A percentile compares a stretch with the other conserved stretches of the same genome.
Conservation (phyloP, 2,329 filamentous ascomycete genomes). For the Clarireedia homoeocarpa region DNA sequence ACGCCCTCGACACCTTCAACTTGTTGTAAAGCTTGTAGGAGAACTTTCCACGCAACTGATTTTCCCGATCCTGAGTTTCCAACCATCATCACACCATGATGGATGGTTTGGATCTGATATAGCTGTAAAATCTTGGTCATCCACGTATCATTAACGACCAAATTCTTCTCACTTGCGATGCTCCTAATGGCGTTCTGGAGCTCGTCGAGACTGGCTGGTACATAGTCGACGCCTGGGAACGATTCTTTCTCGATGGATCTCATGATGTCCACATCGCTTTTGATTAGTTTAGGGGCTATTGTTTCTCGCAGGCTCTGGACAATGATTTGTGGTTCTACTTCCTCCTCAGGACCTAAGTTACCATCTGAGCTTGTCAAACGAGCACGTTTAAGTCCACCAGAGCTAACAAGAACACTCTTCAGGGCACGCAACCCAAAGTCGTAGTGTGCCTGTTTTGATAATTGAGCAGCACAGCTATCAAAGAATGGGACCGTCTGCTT, state of each 20-base stretch:
- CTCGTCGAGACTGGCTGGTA: conserved; percentile 76
- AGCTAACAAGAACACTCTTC: conserved; percentile 98
- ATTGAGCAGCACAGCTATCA: conserved; percentile 69
- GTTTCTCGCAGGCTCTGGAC: conserved; percentile 98
- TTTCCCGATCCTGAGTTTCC: conserved; percentile 97
- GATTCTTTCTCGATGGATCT: conserved; percentile 71
- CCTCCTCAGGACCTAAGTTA: conserved; percentile 55
- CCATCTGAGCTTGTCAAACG: conserved; percentile 55
- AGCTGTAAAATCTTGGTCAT: conserved; percentile 95
- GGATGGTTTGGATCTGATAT: conserved; percentile 95
- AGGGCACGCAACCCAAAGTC: conserved; percentile 96
- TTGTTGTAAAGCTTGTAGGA: conserved; percentile 83
- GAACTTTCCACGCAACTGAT: conserved; percentile 86
- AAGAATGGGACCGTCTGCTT: conserved; percentile 98
- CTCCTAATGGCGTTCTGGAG: conserved; percentile 75
- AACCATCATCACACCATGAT: conserved; percentile 99
- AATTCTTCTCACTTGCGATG: conserved; percentile 75
- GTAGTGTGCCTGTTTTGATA: conserved; percentile 98
- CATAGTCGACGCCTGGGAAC: conserved; percentile 89
- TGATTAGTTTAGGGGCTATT: conserved; percentile 94
- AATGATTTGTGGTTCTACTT: conserved; percentile 92
- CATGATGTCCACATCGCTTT: conserved; percentile 85
- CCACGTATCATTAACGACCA: conserved; percentile 90
- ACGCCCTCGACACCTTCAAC: conserved; percentile 91
- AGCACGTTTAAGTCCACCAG: conserved; percentile 86